These are phyloP conservation scores for Teratosphaeria zuluensis DNA, from an alignment of 2,329 filamentous ascomycete genomes.

Conservation along the genomic window DNA sequence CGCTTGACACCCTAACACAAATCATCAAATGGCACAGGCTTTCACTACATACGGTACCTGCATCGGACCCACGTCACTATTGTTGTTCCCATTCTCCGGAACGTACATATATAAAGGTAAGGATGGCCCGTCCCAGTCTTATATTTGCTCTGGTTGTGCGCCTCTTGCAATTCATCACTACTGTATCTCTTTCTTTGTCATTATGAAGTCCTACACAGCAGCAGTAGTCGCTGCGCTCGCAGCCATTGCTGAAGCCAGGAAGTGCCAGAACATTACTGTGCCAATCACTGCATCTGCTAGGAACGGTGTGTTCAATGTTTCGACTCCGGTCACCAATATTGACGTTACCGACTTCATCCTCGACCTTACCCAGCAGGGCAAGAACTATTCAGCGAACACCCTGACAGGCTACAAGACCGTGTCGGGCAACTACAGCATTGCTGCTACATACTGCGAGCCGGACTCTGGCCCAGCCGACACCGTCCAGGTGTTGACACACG, in stretches of 20 bases:
- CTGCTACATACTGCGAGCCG: constrained; percentile 53
- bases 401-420: constrained; percentile 43
- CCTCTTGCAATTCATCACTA: not conserved
- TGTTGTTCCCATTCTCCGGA: not conserved
- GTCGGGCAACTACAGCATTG: constrained; percentile 47
- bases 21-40: not conserved
- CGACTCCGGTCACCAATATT: constrained; percentile 38
- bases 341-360: constrained; percentile 50
- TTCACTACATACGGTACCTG: not conserved
- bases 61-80: not conserved
- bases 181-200: not conserved
- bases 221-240: constrained; percentile 14
- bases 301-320: constrained; percentile 44
- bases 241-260: constrained; percentile 18
- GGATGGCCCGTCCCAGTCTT: not conserved
- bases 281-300: constrained; percentile 46
- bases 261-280: constrained; percentile 45
- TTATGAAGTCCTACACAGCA: constrained; percentile 18
- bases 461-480: constrained; percentile 30
- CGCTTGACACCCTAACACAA: not conserved
- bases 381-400: constrained; percentile 39
- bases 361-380: constrained; percentile 39
- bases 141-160: not conserved
- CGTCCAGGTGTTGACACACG: constrained; percentile 45
- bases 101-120: not conserved